Evolutionary conservation across 306 rosid genomes (phyloP).

Genomic region (Trichosanthes cucumerina): DNA sequence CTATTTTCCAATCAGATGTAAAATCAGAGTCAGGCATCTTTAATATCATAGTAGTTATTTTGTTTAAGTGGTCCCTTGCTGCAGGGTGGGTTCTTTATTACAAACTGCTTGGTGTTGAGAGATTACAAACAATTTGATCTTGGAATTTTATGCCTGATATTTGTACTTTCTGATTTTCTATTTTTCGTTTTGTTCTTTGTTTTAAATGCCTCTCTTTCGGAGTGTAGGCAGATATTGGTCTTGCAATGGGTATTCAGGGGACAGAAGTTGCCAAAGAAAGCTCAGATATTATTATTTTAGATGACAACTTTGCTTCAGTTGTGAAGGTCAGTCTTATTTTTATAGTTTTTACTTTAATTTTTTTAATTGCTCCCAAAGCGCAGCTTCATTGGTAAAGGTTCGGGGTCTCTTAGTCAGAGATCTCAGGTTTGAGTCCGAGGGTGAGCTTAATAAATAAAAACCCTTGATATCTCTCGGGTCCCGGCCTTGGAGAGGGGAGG

Average conservation of each 20-base stretch:
- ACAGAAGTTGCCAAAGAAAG: slow-evolving; percentile 94
- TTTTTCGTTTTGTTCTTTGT: background rate
- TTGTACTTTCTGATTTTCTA: background rate
- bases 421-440: too few relatives aligned
- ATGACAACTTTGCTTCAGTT: slow-evolving; percentile 80
- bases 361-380: too few relatives aligned
- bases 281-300: slow-evolving; percentile 85
- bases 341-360: background rate
- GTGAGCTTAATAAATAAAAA: too few relatives aligned
- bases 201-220: slow-evolving; percentile 10
- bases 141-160: background rate
- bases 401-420: too few relatives aligned
- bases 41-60: background rate
- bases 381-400: too few relatives aligned
- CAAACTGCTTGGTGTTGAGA: background rate
- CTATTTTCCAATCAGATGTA: background rate
- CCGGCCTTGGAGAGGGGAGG: too few relatives aligned
- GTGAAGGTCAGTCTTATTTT: slow-evolving; percentile 48
- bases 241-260: slow-evolving; percentile 88
- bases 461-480: too few relatives aligned
- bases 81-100: background rate
- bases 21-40: background rate
- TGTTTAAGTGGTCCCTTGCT: background rate
- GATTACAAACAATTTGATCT: background rate
- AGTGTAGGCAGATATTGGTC: slow-evolving; percentile 78